A percentile compares a stretch with the other conserved stretches of the same genome.
phyloP scores from a whole-genome alignment of 495 filamentous ascomycete species.

The Penicillium bialowiezense region DNA sequence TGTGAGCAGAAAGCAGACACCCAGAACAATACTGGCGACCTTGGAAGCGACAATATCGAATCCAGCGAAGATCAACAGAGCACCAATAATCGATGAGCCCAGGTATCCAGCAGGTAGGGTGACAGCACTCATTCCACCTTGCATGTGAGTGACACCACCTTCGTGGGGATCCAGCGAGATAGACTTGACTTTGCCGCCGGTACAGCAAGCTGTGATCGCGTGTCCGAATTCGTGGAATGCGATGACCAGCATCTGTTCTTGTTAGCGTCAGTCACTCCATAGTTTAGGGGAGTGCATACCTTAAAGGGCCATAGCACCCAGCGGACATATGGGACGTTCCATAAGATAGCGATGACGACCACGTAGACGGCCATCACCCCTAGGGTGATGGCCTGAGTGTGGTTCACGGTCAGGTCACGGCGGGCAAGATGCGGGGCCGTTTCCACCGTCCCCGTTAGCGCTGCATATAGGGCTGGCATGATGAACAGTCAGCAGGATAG shows the following conservation, averaged over 20 bases:
- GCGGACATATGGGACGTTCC: constrained; percentile 75
- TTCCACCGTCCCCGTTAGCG: constrained; percentile 22
- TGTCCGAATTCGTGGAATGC: constrained; percentile 84
- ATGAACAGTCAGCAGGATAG: neutral
- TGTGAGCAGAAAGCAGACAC: constrained; percentile 70
- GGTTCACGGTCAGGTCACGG: constrained; percentile 62
- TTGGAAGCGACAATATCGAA: constrained; percentile 80
- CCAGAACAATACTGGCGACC: constrained; percentile 67
- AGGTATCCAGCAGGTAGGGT: constrained; percentile 77
- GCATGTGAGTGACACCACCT: constrained; percentile 75
- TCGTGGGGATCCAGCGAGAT: constrained; percentile 68
- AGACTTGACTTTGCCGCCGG: constrained; percentile 69
- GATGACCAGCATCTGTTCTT: constrained; percentile 72
- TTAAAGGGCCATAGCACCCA: constrained; percentile 83
- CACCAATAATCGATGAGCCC: constrained; percentile 71
- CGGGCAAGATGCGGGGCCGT: constrained; percentile 29
- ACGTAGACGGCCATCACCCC: constrained; percentile 68
- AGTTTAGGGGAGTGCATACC: constrained; percentile 34
- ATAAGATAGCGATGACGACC: constrained; percentile 70
- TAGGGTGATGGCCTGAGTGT: constrained; percentile 70
- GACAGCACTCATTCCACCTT: constrained; percentile 68
- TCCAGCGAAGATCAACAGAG: constrained; percentile 73
- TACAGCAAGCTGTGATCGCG: constrained; percentile 68
- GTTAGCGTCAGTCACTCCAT: neutral
- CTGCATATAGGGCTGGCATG: constrained; percentile 34